Evolutionary conservation across 176 grass and related monocot species (phyloP).

Genomic region (Raddia distichophylla): DNA sequence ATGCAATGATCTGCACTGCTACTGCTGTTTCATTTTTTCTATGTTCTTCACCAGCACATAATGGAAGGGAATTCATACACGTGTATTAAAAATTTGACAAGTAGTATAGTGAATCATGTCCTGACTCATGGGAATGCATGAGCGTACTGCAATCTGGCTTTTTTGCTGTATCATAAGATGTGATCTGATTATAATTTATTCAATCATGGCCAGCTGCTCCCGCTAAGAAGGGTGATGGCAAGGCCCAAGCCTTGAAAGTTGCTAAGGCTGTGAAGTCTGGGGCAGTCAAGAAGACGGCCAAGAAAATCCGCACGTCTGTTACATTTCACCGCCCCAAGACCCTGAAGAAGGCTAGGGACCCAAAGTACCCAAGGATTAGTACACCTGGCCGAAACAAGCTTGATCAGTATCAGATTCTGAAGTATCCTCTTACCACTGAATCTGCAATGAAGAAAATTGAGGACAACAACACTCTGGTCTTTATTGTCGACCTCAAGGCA

Average conservation of each 20-base stretch:
- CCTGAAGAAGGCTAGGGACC: conserved; percentile 58
- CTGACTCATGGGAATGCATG: background rate
- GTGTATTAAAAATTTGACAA: background rate
- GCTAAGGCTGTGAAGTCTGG: conserved; percentile 82
- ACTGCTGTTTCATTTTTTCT: background rate
- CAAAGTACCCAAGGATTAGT: conserved; percentile 69
- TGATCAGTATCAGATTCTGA: conserved; percentile 82
- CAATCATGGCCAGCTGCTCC: conserved; percentile 30
- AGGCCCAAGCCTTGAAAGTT: conserved; percentile 69
- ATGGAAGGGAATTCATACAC: background rate
- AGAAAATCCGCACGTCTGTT: conserved; percentile 68
- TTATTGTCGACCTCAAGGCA: conserved; percentile 74
- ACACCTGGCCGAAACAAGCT: conserved; percentile 73
- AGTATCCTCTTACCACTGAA: conserved; percentile 77
- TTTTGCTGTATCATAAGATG: background rate
- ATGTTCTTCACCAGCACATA: background rate
- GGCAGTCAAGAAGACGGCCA: conserved; percentile 49
- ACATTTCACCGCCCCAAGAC: conserved; percentile 79
- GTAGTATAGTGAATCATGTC: background rate
- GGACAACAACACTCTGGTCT: conserved; percentile 81
- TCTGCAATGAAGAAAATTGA: conserved; percentile 91
- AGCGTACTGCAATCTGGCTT: background rate
- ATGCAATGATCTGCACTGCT: background rate
- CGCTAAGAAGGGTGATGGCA: conserved; percentile 61
- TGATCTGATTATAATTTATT: conserved; percentile 13